Base-by-base conservation (phyloP, 1,139 yeast species). In the Saccharomyces uvarum region DNA sequence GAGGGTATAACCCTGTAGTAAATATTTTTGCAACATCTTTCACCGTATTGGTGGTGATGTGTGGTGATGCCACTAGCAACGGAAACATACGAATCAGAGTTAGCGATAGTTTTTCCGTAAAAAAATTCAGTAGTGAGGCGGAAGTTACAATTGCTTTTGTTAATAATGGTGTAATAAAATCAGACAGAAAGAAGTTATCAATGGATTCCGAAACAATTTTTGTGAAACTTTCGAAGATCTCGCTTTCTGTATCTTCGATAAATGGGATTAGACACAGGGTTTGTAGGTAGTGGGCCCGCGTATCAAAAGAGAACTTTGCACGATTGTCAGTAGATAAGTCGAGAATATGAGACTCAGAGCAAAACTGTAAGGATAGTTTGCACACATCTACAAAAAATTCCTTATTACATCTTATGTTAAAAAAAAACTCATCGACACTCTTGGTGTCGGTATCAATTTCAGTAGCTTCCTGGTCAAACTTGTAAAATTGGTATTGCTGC, bases 1-100 rank as follows among this genome's bases (percentile, higher is more conserved):
- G 67, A 2, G 77, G 73, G 51, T 70, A 71, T 54, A 80, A 66
- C 1, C 81, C 81, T 47, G 69, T 59, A 1, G 80, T 76, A 49
- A 79, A 72, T 13, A 70, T 65, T 48, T 65, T 62, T 1, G 82
- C 74, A 3, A 77, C 68, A 3, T 67, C 64, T 59, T 69, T 58
- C 6, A 73, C 67, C 14, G 65, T 59, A 3, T 55, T 49, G 2
- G 59, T 56, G 5, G 59, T 53, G 7, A 66, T 59, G 47, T 63
- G 61, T 21, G 61, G 63, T n/a, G 70, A 66, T 1, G 71, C 63
- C 3, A 70, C 64, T 32, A 70, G 49, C n/a, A 67, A 48, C 3
- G 73, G 72, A 53, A 69, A 68, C 11, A 59, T 53, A n/a, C 65
- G 60, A 26, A 69, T 58, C n/a, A 68, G 52, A 3, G 64, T 58